Conservation (phyloP, 805 yeast genomes). For the Zygosaccharomyces lentus region DNA sequence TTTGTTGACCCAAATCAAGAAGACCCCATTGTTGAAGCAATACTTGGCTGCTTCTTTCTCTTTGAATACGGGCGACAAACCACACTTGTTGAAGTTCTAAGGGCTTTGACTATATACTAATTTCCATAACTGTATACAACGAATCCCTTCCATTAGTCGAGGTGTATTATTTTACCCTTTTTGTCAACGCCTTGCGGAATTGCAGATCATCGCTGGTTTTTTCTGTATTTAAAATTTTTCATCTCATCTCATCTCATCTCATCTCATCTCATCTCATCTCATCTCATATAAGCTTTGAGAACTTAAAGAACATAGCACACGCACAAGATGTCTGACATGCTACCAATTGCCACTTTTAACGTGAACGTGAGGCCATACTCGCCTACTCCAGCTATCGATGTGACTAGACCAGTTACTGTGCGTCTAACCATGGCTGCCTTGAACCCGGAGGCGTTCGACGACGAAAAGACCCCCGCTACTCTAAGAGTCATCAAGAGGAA, state of each 20-base stretch:
- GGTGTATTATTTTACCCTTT: slow-evolving; percentile 2
- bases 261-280: slow-evolving; percentile 11
- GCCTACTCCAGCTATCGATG: slow-evolving; percentile 83
- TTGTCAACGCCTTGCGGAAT: not conserved
- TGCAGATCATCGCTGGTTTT: not conserved
- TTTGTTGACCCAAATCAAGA: slow-evolving; percentile 89
- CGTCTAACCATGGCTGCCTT: slow-evolving; percentile 93
- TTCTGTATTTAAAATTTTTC: not conserved
- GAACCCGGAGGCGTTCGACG: slow-evolving; percentile 78
- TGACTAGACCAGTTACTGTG: slow-evolving; percentile 82
- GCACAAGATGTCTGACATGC: slow-evolving; percentile 56
- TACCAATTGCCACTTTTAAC: slow-evolving; percentile 85
- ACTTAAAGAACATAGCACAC: not conserved
- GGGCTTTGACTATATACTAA: slow-evolving; percentile 10
- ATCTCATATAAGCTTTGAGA: not conserved
- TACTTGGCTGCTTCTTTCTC: slow-evolving; percentile 95
- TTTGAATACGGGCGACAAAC: slow-evolving; percentile 96
- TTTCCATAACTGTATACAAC: slow-evolving; percentile 16
- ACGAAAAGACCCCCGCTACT: slow-evolving; percentile 81
- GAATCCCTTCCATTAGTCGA: slow-evolving; percentile 14
- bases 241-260: slow-evolving; percentile 6
- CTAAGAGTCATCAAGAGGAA: slow-evolving; percentile 79
- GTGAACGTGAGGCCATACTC: slow-evolving; percentile 80
- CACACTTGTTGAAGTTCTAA: slow-evolving; percentile 97
- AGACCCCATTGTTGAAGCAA: slow-evolving; percentile 95